Conservation (phyloP, 768 basidiomycete species). For the Lactifluus piperatus region DNA sequence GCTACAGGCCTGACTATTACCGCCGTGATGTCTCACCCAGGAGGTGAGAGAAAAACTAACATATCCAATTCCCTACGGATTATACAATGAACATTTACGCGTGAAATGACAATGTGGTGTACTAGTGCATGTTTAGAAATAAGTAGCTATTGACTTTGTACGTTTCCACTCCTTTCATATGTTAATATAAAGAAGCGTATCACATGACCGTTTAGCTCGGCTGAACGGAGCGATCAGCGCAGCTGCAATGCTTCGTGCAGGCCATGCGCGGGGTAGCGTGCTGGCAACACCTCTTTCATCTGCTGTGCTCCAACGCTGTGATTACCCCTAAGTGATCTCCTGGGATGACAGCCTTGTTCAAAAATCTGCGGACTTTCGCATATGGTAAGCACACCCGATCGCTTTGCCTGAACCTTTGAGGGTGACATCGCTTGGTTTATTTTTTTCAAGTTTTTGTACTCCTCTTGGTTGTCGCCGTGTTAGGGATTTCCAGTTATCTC, state of each 20-base stretch:
- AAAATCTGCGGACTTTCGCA: constrained; percentile 26
- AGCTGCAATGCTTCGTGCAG: background rate
- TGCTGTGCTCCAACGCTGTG: background rate
- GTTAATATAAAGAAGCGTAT: background rate
- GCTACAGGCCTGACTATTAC: constrained; percentile 23
- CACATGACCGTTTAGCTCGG: constrained; percentile 10
- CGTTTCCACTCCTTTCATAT: background rate
- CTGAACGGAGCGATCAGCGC: too few species aligned
- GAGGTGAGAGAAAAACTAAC: constrained; percentile 23
- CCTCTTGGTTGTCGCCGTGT: constrained; percentile 40
- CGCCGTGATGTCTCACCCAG: constrained; percentile 28
- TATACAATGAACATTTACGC: background rate
- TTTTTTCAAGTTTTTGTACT: constrained; percentile 30
- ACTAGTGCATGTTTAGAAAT: background rate
- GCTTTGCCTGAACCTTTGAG: background rate
- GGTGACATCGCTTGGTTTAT: too few species aligned
- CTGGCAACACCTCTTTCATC: constrained; percentile 13
- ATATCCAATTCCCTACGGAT: background rate
- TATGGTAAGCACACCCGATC: constrained; percentile 22
- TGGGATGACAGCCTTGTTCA: constrained; percentile 30
- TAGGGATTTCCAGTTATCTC: constrained; percentile 63
- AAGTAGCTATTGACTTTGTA: background rate
- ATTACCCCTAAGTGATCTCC: background rate
- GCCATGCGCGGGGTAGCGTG: constrained; percentile 12
- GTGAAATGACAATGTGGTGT: constrained; percentile 1